Base-by-base conservation (phyloP, 2,329 filamentous ascomycete species). In the Shiraia bambusicola region DNA sequence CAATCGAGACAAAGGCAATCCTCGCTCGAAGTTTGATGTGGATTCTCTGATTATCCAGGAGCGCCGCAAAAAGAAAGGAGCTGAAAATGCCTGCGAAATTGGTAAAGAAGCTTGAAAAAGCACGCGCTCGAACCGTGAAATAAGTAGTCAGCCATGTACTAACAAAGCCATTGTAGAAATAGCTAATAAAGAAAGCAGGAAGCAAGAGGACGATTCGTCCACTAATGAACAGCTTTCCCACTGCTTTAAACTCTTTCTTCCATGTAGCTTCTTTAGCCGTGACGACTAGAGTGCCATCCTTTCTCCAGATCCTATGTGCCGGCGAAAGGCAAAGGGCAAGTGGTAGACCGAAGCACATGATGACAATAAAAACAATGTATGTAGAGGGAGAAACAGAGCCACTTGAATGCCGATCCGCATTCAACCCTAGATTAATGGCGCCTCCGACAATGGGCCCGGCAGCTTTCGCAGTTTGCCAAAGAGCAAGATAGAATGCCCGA, bases 351-450 rank as follows among this genome's bases (percentile, higher is more conserved):
- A 76, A 63, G 38, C 70, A 75, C 54, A 75, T 74, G 31, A 77
- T 71, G 14, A 70, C 71, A 32, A 76, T 72, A 37, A 76, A 75
- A 9, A 66, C 69, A 16, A 75, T 66, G 42, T 74, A 74, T 0
- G 72, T 75, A 9, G 69, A 56, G 12, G 61, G 65, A 0, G 60
- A 60, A 1, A 72, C 65, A n/a, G 67, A 66, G 13, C 72, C 72
- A 2, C 58, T 52, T 0, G 69, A 65, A 15, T 66, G 62, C 9
- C 61, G 53, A 26, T 60, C 61, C 19, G 66, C 60, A 47, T 77
- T 79, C 8, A 79, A 53, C 1, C 69, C 76, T 2, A 79, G 63
- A 14, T 74, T 73, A 46, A 78, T 77, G 2, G 74, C 69, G 3
- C 75, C 76, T 9, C 76, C 76, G 6, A 79, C 69, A 17, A 78